Evolutionary conservation across 2,329 filamentous ascomycete genomes (phyloP), one percentile per base, ranked within the genome.

Genomic region (Cladosporium colombiae): DNA sequence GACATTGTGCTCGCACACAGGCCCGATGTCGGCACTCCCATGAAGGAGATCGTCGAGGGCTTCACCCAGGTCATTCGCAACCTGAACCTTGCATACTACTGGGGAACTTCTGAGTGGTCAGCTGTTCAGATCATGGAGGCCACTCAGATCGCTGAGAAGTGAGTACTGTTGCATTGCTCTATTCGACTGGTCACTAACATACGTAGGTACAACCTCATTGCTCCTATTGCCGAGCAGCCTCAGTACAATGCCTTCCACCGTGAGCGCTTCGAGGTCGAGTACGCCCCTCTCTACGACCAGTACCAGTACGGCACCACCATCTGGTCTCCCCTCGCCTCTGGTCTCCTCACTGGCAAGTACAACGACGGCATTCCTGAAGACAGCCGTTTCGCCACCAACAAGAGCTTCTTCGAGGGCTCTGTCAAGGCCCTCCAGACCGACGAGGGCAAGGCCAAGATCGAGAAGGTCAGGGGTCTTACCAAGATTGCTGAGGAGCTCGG

Each of bases 1-100:
- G 87, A 89, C 74, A 79, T 89, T 53, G 83, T 89, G 44, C 85
- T 88, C 64, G 86, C 87, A 3, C 87, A 89, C 75, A 81, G 86
- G 29, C 84, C 85, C 18, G 87, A 89, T 66, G 77, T 79, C 56
- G 74, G 74, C 67, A 76, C 74, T 16, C 74, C 74, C 16, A 75
- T 76, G 74, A 85, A 85, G 75, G 87, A 89, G 77, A 77, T 86
- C 49, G 87, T 89, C 29, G 82, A 84, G 68, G 82, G 78, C 52
- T 84, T 84, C 75, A 83, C 82, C 0, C 82, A 84, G 69, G 75
- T 77, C 52, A 84, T 83, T 65, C 76, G 81, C 62, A 84, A 84
- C 73, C 80, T 87, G 67, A 87, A 87, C 76, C 74, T 86, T 44
- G 85, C 85, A 25, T 86, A 88, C 77, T 88, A 88, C 78, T 88